Percentiles rank a stretch among this genome's conserved stretches.
Conservation (phyloP, 1,284 basidiomycete species). For the Uromyces viciae-fabae region DNA sequence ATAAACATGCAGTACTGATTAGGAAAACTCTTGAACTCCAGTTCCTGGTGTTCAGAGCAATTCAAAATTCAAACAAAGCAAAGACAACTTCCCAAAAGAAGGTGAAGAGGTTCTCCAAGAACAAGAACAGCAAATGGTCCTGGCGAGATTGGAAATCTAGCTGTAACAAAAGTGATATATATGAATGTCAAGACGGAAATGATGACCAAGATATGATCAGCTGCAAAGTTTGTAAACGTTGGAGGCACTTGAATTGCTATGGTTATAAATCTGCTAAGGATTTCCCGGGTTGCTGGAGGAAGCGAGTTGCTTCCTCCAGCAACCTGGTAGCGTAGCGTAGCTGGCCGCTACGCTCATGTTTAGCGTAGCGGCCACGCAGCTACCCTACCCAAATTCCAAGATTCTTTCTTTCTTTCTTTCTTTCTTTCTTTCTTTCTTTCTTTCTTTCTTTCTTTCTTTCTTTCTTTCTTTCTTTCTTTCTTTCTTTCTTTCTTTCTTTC, state of each 20-base stretch:
- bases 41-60: neutral
- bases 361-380: too few species aligned
- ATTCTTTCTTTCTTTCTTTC: conserved; percentile 26
- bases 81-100: neutral
- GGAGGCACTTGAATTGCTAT: conserved; percentile 39
- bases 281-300: too few species aligned
- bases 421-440: too few species aligned
- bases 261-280: conserved; percentile 31
- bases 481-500: too few species aligned
- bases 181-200: conserved; percentile 32
- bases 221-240: conserved; percentile 23
- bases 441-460: too few species aligned
- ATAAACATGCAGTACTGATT: neutral
- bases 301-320: too few species aligned
- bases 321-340: too few species aligned
- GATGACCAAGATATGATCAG: conserved; percentile 35
- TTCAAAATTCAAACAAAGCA: neutral
- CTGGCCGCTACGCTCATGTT: too few species aligned
- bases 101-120: neutral
- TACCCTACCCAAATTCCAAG: conserved; percentile 29
- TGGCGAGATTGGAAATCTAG: neutral
- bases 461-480: too few species aligned
- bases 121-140: conserved; percentile 5
- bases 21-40: neutral
- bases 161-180: conserved; percentile 7